phyloP scores from a whole-genome alignment of 2,329 filamentous ascomycete species.

The Trichothecium roseum region DNA sequence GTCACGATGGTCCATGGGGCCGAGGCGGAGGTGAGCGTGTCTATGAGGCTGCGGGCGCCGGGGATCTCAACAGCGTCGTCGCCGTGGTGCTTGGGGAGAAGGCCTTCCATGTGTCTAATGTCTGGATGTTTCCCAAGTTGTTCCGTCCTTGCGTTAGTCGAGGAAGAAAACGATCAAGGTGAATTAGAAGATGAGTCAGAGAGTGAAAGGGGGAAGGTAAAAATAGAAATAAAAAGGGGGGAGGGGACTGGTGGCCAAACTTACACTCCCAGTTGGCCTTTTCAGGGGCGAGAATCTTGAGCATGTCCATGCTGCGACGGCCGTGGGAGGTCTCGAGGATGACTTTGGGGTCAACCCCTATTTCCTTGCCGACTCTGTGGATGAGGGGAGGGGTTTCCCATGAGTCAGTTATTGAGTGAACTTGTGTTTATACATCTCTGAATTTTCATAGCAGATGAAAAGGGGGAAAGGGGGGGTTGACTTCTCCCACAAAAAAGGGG shows the following conservation, averaged over 20 bases:
- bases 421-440: too few relatives aligned
- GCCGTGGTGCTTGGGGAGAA: constrained; percentile 68
- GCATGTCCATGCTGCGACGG: constrained; percentile 75
- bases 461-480: constrained; percentile 1
- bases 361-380: constrained; percentile 63
- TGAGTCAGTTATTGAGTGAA: background rate
- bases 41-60: constrained; percentile 63
- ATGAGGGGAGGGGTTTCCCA: too few relatives aligned
- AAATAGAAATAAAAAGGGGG: too few relatives aligned
- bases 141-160: too few relatives aligned
- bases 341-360: constrained; percentile 71
- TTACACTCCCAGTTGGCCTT: constrained; percentile 90
- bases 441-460: constrained; percentile 2
- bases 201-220: too few relatives aligned
- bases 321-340: constrained; percentile 91
- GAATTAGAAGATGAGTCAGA: too few relatives aligned
- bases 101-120: constrained; percentile 65
- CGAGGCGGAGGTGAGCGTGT: constrained; percentile 47
- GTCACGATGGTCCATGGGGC: constrained; percentile 82
- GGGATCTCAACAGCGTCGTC: constrained; percentile 75
- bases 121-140: constrained; percentile 45
- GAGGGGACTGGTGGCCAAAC: constrained; percentile 23
- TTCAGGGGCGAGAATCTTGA: constrained; percentile 68
- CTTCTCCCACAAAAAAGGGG: background rate
- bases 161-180: too few relatives aligned